These are phyloP conservation scores for Candida yuanshanica DNA, from an alignment of 805 yeast genomes.

Conservation along the genomic window DNA sequence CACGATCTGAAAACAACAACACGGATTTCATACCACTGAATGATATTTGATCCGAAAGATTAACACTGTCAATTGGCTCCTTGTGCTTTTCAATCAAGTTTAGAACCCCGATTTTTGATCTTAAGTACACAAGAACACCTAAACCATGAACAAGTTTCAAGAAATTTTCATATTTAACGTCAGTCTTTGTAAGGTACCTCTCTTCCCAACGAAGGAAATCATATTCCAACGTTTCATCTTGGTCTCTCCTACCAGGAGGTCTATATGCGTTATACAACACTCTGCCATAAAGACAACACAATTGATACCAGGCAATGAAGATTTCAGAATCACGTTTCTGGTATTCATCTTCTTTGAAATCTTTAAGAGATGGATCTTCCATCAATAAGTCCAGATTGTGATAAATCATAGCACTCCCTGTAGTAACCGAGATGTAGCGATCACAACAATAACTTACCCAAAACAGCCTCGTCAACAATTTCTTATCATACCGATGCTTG, in stretches of 20 bases:
- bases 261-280: slow-evolving; percentile 7
- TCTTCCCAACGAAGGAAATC: slow-evolving; percentile 7
- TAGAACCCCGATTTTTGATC: slow-evolving; percentile 8
- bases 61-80: neutral
- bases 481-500: slow-evolving; percentile 4
- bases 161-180: slow-evolving; percentile 1
- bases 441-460: slow-evolving; percentile 10
- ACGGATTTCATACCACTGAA: slow-evolving; percentile 8
- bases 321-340: slow-evolving; percentile 3
- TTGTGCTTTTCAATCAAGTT: slow-evolving; percentile 5
- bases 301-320: slow-evolving; percentile 5
- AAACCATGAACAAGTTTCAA: slow-evolving; percentile 1
- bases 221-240: slow-evolving; percentile 6
- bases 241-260: slow-evolving; percentile 7
- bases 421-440: slow-evolving; percentile 6
- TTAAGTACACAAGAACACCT: slow-evolving; percentile 5
- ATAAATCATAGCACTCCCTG: slow-evolving; percentile 7
- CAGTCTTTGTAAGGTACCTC: neutral
- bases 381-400: slow-evolving; percentile 5
- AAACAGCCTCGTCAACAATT: slow-evolving; percentile 5
- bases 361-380: slow-evolving; percentile 5
- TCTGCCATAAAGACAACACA: slow-evolving; percentile 5
- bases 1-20: slow-evolving; percentile 1
- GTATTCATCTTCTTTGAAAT: slow-evolving; percentile 4
- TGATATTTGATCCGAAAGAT: slow-evolving; percentile 2